Evolutionary conservation across 768 basidiomycete species (phyloP), one percentile per base, ranked within the genome.

Genomic region (Fomitopsis serialis): DNA sequence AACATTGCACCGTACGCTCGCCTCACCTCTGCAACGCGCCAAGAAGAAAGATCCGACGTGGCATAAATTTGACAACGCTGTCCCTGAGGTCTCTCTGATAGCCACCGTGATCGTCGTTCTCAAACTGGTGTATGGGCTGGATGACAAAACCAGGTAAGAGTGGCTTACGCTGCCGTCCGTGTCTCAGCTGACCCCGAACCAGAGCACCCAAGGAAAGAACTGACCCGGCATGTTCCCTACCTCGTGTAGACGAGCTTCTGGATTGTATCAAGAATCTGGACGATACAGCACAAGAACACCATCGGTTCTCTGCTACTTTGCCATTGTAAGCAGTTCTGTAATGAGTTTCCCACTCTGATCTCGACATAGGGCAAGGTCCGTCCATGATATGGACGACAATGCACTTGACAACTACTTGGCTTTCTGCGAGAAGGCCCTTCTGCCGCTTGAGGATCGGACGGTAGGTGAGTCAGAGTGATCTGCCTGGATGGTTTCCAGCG

Each of bases 71-170:
- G 89, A 90, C 66, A 82, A 78, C 58, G 76, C 78, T 25, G 82
- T 89, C 6, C 78, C 85, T 10, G 92, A 94, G 63, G 70, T 86
- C 46, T 77, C 78, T 2, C 69, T 91, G 22, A 64, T 80, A 42
- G 81, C 79, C 2, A 74, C 73, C 13, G 78, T 79, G 45, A 74
- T 93, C 12, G 75, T 92, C 11, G 82, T 84, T 34, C 73, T 94
- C 60, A 95, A 94, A 71, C 76, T 96, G 76, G 78, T 85, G 23
- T 94, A 94, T 61, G 94, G 92, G 0, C 63, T 94, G 25, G 92
- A 94, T 64, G 89, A 84, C 25, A 72, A 71, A 57, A 52, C 61
- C 50, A 79, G 89, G 88, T 83, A 19, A 10, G 37, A 8, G 17
- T 7, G 6, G 52, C 37, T 48, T 42, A 22, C 2, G 6, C 15